A percentile compares a stretch with the other conserved stretches of the same genome.
Evolutionary conservation across 805 yeast genomes (phyloP).

Genomic region (Ascoidea tarda): DNA sequence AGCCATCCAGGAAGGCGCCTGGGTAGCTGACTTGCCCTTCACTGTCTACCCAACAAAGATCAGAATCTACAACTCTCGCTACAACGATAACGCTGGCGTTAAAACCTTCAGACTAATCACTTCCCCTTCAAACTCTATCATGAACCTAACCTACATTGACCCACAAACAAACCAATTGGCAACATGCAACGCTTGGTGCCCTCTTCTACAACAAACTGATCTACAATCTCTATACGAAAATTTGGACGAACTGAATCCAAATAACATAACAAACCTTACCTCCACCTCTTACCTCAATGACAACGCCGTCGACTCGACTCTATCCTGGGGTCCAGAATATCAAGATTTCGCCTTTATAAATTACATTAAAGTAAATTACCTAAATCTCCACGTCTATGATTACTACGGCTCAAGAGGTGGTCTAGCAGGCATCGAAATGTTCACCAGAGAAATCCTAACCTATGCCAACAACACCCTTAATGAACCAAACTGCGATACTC

Average conservation of each 20-base stretch:
- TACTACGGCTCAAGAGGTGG: constrained; percentile 62
- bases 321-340: constrained; percentile 28
- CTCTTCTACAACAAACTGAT: constrained; percentile 32
- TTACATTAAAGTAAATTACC: constrained; percentile 38
- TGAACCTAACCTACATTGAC: constrained; percentile 81
- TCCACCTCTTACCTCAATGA: constrained; percentile 7
- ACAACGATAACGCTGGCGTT: constrained; percentile 31
- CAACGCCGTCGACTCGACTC: constrained; percentile 21
- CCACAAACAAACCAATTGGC: constrained; percentile 43
- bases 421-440: constrained; percentile 60
- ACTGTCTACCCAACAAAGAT: constrained; percentile 54
- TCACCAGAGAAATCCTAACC: constrained; percentile 35
- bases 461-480: constrained; percentile 70
- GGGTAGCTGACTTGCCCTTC: constrained; percentile 47
- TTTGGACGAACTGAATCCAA: neutral
- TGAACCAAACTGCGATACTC: constrained; percentile 39
- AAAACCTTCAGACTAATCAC: constrained; percentile 61
- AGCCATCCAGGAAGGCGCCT: constrained; percentile 37
- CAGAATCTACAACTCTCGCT: constrained; percentile 49
- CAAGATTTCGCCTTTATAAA: constrained; percentile 80
- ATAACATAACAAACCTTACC: constrained; percentile 14
- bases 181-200: constrained; percentile 85
- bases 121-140: constrained; percentile 70
- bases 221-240: constrained; percentile 19
- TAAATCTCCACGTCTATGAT: constrained; percentile 49